These are phyloP conservation scores for Colletotrichum tofieldiae DNA, from an alignment of 2,329 filamentous ascomycete genomes.

Conservation along the genomic window DNA sequence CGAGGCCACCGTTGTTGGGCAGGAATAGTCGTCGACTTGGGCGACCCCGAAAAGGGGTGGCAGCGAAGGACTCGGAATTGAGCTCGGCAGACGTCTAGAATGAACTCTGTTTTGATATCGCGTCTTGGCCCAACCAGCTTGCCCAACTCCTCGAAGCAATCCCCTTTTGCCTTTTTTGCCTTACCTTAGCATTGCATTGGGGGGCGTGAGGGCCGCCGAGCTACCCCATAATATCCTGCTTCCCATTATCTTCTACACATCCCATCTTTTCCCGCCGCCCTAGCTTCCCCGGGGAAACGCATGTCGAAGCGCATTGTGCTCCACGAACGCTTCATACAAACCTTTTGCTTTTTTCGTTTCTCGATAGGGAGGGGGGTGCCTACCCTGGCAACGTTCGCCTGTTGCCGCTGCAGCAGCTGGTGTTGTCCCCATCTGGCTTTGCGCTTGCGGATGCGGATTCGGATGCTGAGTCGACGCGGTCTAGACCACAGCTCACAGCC, in stretches of 20 bases:
- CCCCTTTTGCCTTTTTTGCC: neutral
- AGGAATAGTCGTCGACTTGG: constrained; percentile 9
- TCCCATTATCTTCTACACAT: constrained; percentile 19
- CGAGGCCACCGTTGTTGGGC: constrained; percentile 5
- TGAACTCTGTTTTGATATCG: constrained; percentile 34
- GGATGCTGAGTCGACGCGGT: constrained; percentile 11
- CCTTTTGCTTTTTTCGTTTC: neutral
- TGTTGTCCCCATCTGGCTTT: neutral
- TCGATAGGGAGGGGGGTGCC: constrained; percentile 14
- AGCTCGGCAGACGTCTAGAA: constrained; percentile 26
- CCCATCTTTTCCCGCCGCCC: constrained; percentile 26
- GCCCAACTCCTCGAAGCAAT: neutral
- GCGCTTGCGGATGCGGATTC: constrained; percentile 5
- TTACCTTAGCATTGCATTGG: neutral
- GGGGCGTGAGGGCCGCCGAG: neutral
- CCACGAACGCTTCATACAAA: constrained; percentile 29
- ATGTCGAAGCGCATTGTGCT: constrained; percentile 42
- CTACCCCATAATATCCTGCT: neutral
- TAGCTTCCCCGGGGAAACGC: constrained; percentile 6
- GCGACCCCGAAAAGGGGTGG: neutral
- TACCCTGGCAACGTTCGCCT: constrained; percentile 12
- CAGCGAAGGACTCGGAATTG: neutral
- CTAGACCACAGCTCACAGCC: constrained; percentile 6
- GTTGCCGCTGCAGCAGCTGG: neutral
- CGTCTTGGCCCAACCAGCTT: constrained; percentile 10